These are phyloP conservation scores for Dorcoceras hygrometricum DNA, from an alignment of 257 asterid genomes.

Conservation along the genomic window DNA sequence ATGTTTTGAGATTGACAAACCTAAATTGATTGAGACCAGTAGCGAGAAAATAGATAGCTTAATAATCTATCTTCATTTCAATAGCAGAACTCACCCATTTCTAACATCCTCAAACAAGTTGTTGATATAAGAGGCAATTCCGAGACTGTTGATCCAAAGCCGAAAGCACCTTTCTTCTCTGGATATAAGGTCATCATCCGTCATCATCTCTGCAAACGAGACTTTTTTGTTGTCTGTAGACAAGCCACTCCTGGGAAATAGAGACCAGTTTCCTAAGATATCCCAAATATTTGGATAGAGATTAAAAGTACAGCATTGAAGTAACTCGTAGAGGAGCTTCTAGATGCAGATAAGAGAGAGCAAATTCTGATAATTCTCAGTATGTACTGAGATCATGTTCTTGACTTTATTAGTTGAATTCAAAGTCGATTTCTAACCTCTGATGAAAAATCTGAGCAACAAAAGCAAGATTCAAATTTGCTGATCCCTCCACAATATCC, in stretches of 20 bases:
- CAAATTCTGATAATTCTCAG: background rate
- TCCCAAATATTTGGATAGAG: constrained; percentile 18
- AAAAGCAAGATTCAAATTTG: constrained; percentile 90
- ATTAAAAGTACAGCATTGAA: constrained; percentile 7
- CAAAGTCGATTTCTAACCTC: constrained; percentile 50
- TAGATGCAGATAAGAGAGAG: constrained; percentile 21
- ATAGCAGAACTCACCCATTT: constrained; percentile 67
- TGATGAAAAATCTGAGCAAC: constrained; percentile 96
- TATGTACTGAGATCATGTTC: background rate
- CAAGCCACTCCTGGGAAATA: constrained; percentile 75
- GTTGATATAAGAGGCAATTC: constrained; percentile 72
- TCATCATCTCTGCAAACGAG: constrained; percentile 94
- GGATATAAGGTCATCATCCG: constrained; percentile 87
- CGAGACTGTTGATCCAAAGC: constrained; percentile 95
- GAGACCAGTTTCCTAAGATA: constrained; percentile 14
- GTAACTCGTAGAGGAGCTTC: constrained; percentile 6
- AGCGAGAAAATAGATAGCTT: constrained; percentile 13
- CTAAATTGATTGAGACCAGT: constrained; percentile 17
- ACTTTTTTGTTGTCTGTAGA: constrained; percentile 78
- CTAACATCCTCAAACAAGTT: constrained; percentile 93
- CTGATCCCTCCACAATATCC: constrained; percentile 88
- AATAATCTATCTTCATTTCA: background rate
- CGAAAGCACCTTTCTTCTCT: constrained; percentile 99
- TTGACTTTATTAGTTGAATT: background rate
- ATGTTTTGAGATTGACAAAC: constrained; percentile 4